Percentiles rank a stretch among this genome's conserved stretches.
phyloP scores from a whole-genome alignment of 2,329 filamentous ascomycete species.

The Gnomoniopsis smithogilvyi region DNA sequence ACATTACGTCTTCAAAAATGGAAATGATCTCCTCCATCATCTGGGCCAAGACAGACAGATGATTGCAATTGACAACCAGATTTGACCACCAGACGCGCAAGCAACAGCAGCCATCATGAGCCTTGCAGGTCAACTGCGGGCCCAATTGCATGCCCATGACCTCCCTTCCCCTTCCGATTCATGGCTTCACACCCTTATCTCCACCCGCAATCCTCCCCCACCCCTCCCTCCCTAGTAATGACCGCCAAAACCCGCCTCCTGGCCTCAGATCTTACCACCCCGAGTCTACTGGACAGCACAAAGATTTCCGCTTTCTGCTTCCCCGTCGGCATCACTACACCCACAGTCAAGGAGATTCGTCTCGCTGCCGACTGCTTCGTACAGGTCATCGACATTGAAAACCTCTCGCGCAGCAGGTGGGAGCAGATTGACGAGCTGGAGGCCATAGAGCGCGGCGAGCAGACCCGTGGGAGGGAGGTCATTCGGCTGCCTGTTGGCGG shows the following conservation, averaged over 20 bases:
- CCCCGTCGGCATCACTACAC: slow-evolving; percentile 55
- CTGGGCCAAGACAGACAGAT: no score
- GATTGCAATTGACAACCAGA: background rate
- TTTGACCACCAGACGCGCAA: background rate
- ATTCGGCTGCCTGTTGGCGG: slow-evolving; percentile 57
- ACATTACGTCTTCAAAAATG: no score
- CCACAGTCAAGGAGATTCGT: slow-evolving; percentile 49
- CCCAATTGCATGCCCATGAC: slow-evolving; percentile 49
- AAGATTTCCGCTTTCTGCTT: slow-evolving; percentile 42
- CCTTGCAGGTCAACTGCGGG: slow-evolving; percentile 46
- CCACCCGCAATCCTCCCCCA: slow-evolving; percentile 51
- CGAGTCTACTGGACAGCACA: slow-evolving; percentile 45
- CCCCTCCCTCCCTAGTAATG: slow-evolving; percentile 69
- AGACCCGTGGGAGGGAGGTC: slow-evolving; percentile 73
- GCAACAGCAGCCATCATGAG: slow-evolving; percentile 26
- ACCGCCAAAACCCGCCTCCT: slow-evolving; percentile 80
- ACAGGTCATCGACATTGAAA: slow-evolving; percentile 83
- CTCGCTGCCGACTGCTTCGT: slow-evolving; percentile 62
- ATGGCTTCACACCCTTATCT: slow-evolving; percentile 64
- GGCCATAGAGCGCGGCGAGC: slow-evolving; percentile 68
- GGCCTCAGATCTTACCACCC: slow-evolving; percentile 68
- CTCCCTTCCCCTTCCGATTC: slow-evolving; percentile 48
- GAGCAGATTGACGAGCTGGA: slow-evolving; percentile 83
- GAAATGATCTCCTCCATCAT: no score
- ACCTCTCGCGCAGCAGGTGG: slow-evolving; percentile 77